Base-by-base conservation (phyloP, 2,329 filamentous ascomycete genomes). In the Penicillium sclerotigenum region DNA sequence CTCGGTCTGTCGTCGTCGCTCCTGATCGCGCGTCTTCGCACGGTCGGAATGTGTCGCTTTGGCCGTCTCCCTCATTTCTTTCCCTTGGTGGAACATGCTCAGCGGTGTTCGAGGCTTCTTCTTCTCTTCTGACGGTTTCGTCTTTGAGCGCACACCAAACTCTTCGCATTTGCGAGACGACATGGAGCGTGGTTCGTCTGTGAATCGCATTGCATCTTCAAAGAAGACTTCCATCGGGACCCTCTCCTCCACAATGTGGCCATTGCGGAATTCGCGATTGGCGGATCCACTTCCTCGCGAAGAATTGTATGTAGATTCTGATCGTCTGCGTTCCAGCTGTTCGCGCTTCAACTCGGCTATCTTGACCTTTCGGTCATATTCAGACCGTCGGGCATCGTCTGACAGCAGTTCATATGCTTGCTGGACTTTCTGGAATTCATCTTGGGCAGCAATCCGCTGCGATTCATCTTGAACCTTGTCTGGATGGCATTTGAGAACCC, bases 341-440 rank as follows among this genome's bases (percentile, higher is more conserved):
- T 85, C 80, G 60, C 75, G 84, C 69, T 82, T 82, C 66, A 90
- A 75, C 70, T 87, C 84, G 48, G 83, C 84, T 59, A 92, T 73
- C 66, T 81, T 85, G 59, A 88, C 80, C 69, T 87, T 83, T 50
- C 91, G 86, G 74, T 97, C 91, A 73, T 97, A 96, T 63, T 86
- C 85, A 56, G 79, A 75, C 57, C 90, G 81, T 70, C 87, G 85
- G 7, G 78, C 80, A 28, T 93, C 88, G 70, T 97, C 87, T 68
- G 85, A 89, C 58, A 99, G 83, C 29, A 94, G 80, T 75, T 97
- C 94, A 75, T 96, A 99, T 48, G 94, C 92, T 66, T 92, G 85
- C 73, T 97, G 92, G 33, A 97, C 90, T 71, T 86, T 87, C 75
- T 97, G 91, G 69, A 97, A 99, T 74, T 96, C 87, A 65, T 91